Percentiles rank a stretch among this genome's conserved stretches.
Conservation (phyloP, 768 basidiomycete species). For the Sporobolomyces pararoseus region DNA sequence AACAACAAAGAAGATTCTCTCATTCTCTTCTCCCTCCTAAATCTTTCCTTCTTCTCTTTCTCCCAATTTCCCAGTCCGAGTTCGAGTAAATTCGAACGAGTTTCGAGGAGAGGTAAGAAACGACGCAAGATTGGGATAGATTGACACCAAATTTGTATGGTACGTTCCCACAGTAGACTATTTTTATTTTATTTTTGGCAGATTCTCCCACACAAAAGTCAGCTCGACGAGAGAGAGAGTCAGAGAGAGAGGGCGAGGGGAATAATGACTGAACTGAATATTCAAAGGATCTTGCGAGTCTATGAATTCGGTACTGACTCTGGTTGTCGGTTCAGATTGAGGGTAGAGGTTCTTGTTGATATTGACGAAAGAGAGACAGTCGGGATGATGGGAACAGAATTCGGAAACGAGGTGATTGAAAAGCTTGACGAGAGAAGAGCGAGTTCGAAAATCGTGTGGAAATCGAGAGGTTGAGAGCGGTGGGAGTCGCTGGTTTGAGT, state of each 20-base stretch:
- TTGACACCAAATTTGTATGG: conserved; percentile 18
- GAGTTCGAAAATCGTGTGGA: conserved; percentile 20
- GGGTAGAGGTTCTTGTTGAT: conserved; percentile 16
- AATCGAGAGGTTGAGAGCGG: neutral
- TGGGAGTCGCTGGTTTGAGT: neutral
- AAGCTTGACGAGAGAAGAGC: conserved; percentile 6
- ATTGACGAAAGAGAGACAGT: conserved; percentile 24
- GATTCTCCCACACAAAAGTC: too few relatives aligned
- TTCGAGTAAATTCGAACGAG: too few relatives aligned
- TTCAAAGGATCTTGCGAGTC: conserved; percentile 19
- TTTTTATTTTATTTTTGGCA: too few relatives aligned
- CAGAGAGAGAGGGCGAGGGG: neutral
- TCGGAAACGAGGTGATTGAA: conserved; percentile 21
- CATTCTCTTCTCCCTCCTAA: too few relatives aligned
- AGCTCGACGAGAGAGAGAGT: neutral
- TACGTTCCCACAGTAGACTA: conserved; percentile 28
- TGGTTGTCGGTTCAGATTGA: neutral
- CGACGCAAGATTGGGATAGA: conserved; percentile 7
- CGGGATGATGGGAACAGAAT: conserved; percentile 20
- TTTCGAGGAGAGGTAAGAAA: neutral
- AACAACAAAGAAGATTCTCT: too few relatives aligned
- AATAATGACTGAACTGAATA: conserved; percentile 11
- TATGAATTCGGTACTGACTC: neutral
- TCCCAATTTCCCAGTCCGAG: too few relatives aligned
- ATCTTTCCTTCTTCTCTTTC: too few relatives aligned